These are phyloP conservation scores for Neophaeococcomyces mojaviensis DNA, from an alignment of 2,329 filamentous ascomycete genomes.

Conservation along the genomic window DNA sequence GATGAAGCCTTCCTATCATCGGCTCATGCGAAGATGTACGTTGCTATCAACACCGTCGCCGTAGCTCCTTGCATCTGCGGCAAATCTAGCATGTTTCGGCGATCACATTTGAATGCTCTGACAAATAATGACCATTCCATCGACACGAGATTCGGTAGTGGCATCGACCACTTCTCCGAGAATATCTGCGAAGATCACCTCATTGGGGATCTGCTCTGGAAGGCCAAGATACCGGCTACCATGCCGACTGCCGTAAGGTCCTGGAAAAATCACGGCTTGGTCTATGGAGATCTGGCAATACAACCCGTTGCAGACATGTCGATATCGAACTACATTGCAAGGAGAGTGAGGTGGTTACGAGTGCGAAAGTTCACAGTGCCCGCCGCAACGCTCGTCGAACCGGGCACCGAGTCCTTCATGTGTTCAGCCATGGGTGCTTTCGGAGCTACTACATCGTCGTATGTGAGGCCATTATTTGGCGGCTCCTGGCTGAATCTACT, in stretches of 20 bases:
- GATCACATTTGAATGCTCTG: constrained; percentile 74
- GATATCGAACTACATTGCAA: constrained; percentile 66
- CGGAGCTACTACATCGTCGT: constrained; percentile 64
- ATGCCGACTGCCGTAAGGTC: constrained; percentile 1
- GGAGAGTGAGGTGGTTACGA: constrained; percentile 80
- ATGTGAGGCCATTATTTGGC: constrained; percentile 41
- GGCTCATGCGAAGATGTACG: constrained; percentile 94
- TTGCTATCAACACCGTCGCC: constrained; percentile 86
- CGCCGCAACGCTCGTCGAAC: constrained; percentile 82
- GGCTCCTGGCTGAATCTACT: constrained; percentile 62
- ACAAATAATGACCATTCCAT: constrained; percentile 41
- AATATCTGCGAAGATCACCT: constrained; percentile 98
- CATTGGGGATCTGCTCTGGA: constrained; percentile 88
- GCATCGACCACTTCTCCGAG: constrained; percentile 86
- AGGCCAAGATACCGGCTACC: constrained; percentile 45
- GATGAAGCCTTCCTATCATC: constrained; percentile 95
- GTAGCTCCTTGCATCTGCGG: constrained; percentile 90
- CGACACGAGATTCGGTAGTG: constrained; percentile 36
- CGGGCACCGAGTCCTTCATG: constrained; percentile 79
- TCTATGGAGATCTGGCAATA: constrained; percentile 77
- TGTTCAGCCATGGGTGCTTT: constrained; percentile 76
- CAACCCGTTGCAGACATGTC: constrained; percentile 84
- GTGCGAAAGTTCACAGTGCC: constrained; percentile 92
- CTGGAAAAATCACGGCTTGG: constrained; percentile 68
- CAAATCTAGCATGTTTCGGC: constrained; percentile 98